Conservation (phyloP, 805 yeast species). For the Priceomyces haplophilus region DNA sequence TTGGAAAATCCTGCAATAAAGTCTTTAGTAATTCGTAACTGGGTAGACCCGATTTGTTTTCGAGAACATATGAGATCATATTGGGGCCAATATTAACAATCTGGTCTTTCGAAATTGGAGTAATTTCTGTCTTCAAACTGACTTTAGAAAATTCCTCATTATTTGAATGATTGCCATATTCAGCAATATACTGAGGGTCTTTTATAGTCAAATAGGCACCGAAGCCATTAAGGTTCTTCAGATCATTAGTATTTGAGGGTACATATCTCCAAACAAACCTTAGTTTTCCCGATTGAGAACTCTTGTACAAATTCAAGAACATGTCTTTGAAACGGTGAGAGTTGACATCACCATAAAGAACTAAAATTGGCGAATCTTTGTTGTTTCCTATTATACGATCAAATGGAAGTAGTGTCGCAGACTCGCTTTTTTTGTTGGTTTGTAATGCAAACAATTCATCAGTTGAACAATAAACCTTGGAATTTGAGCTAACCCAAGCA, state of each 20-base stretch:
- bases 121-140: slow-evolving; percentile 18
- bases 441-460: slow-evolving; percentile 80
- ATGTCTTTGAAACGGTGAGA: slow-evolving; percentile 52
- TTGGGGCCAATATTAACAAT: slow-evolving; percentile 39
- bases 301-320: slow-evolving; percentile 55
- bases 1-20: slow-evolving; percentile 54
- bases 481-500: slow-evolving; percentile 55
- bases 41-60: slow-evolving; percentile 11
- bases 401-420: slow-evolving; percentile 32
- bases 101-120: slow-evolving; percentile 26
- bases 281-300: slow-evolving; percentile 62
- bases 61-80: slow-evolving; percentile 38
- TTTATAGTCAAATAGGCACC: slow-evolving; percentile 65
- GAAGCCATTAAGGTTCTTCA: slow-evolving; percentile 52
- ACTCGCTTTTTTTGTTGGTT: slow-evolving; percentile 37
- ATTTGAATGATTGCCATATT: slow-evolving; percentile 43
- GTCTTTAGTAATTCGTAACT: slow-evolving; percentile 36
- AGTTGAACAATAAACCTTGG: slow-evolving; percentile 56
- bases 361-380: slow-evolving; percentile 46
- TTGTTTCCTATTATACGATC: slow-evolving; percentile 68
- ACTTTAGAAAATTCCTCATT: slow-evolving; percentile 13
- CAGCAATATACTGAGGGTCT: slow-evolving; percentile 62
- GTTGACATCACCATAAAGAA: slow-evolving; percentile 64
- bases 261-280: slow-evolving; percentile 75
- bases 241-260: slow-evolving; percentile 26